Percentiles rank a stretch among this genome's conserved stretches.
These are phyloP conservation scores for Tylopilus intermedius DNA, from an alignment of 768 basidiomycete genomes.

Conservation along the genomic window DNA sequence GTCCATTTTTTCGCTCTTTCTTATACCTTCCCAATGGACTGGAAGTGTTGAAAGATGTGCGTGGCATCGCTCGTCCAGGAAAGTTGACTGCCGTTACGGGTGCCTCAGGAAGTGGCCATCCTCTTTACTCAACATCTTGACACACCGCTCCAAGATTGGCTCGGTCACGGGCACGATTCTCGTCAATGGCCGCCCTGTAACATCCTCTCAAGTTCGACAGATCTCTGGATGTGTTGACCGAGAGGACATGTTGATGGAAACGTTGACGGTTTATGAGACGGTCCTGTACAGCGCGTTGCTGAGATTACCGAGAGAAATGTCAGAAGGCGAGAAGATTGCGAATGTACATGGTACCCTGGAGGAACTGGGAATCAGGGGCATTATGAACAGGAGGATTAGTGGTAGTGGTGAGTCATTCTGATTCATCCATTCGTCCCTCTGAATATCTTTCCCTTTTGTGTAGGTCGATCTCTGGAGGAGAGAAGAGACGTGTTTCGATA, in stretches of 20 bases:
- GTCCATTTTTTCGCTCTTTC: conserved; percentile 86
- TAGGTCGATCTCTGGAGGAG: conserved; percentile 91
- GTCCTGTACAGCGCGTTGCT: conserved; percentile 90
- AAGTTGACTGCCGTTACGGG: conserved; percentile 96
- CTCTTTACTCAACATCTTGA: conserved; percentile 93
- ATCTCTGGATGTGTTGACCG: conserved; percentile 97
- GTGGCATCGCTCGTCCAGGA: conserved; percentile 81
- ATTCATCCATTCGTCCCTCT: not conserved
- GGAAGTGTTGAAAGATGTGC: conserved; percentile 73
- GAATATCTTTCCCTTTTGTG: not conserved
- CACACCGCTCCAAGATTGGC: conserved; percentile 84
- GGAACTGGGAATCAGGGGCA: conserved; percentile 88
- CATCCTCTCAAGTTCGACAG: conserved; percentile 69
- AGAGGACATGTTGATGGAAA: conserved; percentile 96
- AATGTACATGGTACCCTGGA: conserved; percentile 94
- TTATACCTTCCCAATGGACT: conserved; percentile 62
- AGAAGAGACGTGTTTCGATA: conserved; percentile 94
- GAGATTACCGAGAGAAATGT: conserved; percentile 91
- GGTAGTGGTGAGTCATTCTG: conserved; percentile 60
- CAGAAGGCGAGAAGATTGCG: conserved; percentile 89
- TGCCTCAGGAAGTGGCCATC: conserved; percentile 93
- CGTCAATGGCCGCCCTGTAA: conserved; percentile 80
- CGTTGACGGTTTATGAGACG: conserved; percentile 96
- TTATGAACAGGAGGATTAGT: conserved; percentile 87
- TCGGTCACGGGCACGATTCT: conserved; percentile 64